These are phyloP conservation scores for Suaeda aralocaspica DNA, from an alignment of 148 eudicot genomes.

Conservation along the genomic window DNA sequence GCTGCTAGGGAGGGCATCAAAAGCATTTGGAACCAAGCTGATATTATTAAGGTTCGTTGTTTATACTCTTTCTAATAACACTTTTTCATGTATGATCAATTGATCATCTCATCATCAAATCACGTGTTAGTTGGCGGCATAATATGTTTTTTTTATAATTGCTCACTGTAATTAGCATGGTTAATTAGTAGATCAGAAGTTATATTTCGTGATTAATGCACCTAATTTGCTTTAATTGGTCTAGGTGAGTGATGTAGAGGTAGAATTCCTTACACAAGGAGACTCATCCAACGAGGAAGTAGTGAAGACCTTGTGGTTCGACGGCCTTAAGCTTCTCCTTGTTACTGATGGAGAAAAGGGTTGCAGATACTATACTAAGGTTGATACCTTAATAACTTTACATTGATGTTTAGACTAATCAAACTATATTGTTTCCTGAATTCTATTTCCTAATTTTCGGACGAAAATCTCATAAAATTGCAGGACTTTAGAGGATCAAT, in stretches of 20 bases:
- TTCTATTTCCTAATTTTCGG: not conserved
- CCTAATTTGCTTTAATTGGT: not conserved
- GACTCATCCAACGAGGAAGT: slow-evolving; percentile 35
- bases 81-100: not conserved
- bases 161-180: no score
- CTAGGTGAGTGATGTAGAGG: slow-evolving; percentile 54
- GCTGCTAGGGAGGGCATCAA: slow-evolving; percentile 45
- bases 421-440: not conserved
- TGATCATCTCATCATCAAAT: no score
- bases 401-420: not conserved
- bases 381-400: not conserved
- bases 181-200: no score
- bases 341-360: slow-evolving; percentile 59
- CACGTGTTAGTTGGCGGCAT: no score
- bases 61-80: not conserved
- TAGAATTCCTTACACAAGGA: slow-evolving; percentile 37
- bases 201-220: not conserved
- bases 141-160: no score
- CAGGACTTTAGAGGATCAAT: slow-evolving; percentile 48
- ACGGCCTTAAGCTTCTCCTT: slow-evolving; percentile 41
- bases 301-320: slow-evolving; percentile 37
- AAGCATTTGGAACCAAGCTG: slow-evolving; percentile 56
- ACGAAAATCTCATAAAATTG: not conserved
- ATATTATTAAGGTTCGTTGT: slow-evolving; percentile 45
- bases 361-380: slow-evolving; percentile 58